Percentiles rank a stretch among this genome's conserved stretches.
phyloP scores from a whole-genome alignment of 2,329 filamentous ascomycete genomes.

The Sporothrix globosa region DNA sequence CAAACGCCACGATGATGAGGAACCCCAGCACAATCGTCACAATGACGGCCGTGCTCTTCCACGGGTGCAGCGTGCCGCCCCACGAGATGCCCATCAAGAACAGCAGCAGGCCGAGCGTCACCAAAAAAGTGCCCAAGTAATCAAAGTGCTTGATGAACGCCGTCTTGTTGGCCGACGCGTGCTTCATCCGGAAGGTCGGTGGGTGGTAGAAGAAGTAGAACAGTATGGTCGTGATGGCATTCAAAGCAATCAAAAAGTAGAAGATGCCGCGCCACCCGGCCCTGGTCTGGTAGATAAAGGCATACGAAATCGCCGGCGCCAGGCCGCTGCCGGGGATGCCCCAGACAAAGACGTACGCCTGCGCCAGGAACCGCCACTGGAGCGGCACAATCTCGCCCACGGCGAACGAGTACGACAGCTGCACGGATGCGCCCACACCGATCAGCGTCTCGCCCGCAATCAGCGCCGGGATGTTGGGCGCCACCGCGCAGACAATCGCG shows the following conservation, averaged over 20 bases:
- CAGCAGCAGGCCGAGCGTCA: conserved; percentile 41
- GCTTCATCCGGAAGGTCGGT: conserved; percentile 42
- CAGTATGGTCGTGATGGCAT: conserved; percentile 39
- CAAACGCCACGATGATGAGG: conserved; percentile 10
- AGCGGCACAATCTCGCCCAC: conserved; percentile 48
- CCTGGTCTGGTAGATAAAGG: conserved; percentile 39
- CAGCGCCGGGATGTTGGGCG: conserved; percentile 44
- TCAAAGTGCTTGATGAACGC: conserved; percentile 42
- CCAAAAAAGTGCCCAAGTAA: conserved; percentile 42
- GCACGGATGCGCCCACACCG: conserved; percentile 45
- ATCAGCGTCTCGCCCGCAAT: conserved; percentile 46
- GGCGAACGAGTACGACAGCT: conserved; percentile 46
- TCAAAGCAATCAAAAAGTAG: conserved; percentile 42
- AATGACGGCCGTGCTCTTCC: conserved; percentile 43
- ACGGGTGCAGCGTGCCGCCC: conserved; percentile 43
- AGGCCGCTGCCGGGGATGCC: conserved; percentile 42
- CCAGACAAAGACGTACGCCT: conserved; percentile 43
- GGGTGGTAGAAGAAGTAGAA: conserved; percentile 45
- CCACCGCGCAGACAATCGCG: conserved; percentile 45
- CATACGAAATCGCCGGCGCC: conserved; percentile 40
- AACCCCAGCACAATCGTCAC: conserved; percentile 36
- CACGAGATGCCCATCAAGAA: conserved; percentile 43
- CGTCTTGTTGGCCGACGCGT: conserved; percentile 38
- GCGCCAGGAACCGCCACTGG: conserved; percentile 43
- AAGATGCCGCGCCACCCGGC: conserved; percentile 42